Conservation (phyloP, 2,329 filamentous ascomycete species). For the Neonectria ditissima region DNA sequence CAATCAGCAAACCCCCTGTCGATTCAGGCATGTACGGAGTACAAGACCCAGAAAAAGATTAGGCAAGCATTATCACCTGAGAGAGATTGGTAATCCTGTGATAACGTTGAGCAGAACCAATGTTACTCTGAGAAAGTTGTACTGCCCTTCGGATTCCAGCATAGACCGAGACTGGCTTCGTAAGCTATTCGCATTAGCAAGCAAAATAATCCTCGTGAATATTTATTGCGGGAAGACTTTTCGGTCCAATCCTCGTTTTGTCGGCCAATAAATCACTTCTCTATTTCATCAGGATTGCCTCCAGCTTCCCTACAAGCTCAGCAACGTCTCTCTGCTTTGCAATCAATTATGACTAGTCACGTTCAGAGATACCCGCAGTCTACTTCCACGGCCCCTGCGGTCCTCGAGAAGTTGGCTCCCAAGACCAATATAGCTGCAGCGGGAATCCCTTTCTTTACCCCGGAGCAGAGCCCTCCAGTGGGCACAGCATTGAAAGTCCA, state of each 20-base stretch:
- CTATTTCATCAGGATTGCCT: neutral
- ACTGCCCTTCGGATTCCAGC: too few species aligned
- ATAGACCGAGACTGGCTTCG: neutral
- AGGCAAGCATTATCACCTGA: neutral
- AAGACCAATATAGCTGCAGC: neutral
- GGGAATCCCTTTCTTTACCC: slow-evolving; percentile 60
- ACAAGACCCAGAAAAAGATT: neutral
- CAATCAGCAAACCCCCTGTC: too few species aligned
- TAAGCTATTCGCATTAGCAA: neutral
- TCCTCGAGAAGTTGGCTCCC: neutral
- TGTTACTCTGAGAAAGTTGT: too few species aligned
- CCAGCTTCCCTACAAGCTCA: neutral
- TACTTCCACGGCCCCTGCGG: neutral
- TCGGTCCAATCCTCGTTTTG: neutral
- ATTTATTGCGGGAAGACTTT: neutral
- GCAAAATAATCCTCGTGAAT: neutral
- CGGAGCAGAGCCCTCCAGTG: slow-evolving; percentile 57
- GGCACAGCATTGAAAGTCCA: slow-evolving; percentile 59
- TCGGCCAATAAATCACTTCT: neutral
- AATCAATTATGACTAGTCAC: neutral
- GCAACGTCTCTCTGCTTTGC: neutral
- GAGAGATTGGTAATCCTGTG: too few species aligned
- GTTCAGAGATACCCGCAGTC: neutral
- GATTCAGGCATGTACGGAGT: too few species aligned
- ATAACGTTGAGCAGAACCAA: too few species aligned